Evolutionary conservation across 805 yeast genomes (phyloP).

Genomic region (Kuraishia molischiana): DNA sequence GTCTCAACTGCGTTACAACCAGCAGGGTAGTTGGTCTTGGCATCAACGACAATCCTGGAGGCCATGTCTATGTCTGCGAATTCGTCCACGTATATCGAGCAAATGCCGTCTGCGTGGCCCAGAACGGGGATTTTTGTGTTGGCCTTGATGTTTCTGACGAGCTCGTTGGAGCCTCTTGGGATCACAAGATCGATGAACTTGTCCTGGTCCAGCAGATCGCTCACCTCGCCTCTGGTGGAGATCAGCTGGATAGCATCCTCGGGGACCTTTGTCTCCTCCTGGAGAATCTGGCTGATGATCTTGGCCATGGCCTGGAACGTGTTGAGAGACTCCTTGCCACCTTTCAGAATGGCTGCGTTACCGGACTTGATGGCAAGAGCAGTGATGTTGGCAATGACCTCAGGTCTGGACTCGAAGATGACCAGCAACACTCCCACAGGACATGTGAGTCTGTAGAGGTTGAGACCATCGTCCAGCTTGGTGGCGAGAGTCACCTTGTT

Average conservation of each 20-base stretch:
- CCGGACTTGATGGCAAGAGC: slow-evolving; percentile 95
- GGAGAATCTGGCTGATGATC: slow-evolving; percentile 53
- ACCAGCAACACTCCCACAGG: slow-evolving; percentile 93
- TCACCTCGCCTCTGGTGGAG: slow-evolving; percentile 82
- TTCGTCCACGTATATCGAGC: slow-evolving; percentile 77
- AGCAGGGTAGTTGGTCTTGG: slow-evolving; percentile 95
- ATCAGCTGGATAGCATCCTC: slow-evolving; percentile 76
- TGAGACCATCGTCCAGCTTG: slow-evolving; percentile 83
- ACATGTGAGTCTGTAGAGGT: slow-evolving; percentile 72
- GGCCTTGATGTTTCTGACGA: slow-evolving; percentile 78
- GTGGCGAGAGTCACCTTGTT: slow-evolving; percentile 81
- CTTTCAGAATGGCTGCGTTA: slow-evolving; percentile 92
- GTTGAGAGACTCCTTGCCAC: slow-evolving; percentile 87
- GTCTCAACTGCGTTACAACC: slow-evolving; percentile 98
- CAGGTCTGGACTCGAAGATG: slow-evolving; percentile 95
- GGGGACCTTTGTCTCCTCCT: slow-evolving; percentile 60
- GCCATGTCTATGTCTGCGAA: slow-evolving; percentile 77
- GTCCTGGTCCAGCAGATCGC: slow-evolving; percentile 77
- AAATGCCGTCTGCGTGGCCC: slow-evolving; percentile 98
- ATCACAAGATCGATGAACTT: slow-evolving; percentile 87
- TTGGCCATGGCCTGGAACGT: slow-evolving; percentile 78
- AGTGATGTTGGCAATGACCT: slow-evolving; percentile 95
- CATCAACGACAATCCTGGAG: slow-evolving; percentile 62
- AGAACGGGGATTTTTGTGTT: slow-evolving; percentile 91
- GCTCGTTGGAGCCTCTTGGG: slow-evolving; percentile 94